These are phyloP conservation scores for Bruguiera gymnorhiza DNA, from an alignment of 345 rosid genomes.

Conservation along the genomic window DNA sequence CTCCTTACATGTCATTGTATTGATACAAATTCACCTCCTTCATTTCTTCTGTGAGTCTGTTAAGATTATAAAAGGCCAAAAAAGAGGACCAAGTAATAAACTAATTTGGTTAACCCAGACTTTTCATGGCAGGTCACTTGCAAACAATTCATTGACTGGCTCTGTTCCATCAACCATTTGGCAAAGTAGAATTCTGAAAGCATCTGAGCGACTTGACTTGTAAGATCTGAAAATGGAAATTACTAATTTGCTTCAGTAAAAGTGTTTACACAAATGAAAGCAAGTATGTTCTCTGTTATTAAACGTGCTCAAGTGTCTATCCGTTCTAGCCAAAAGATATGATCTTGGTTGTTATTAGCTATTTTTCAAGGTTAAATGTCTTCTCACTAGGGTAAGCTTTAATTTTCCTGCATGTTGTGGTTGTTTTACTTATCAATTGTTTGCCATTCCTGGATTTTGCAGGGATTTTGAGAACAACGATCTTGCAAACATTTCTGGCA, in stretches of 20 bases:
- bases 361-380: not conserved
- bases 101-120: conserved; percentile 14
- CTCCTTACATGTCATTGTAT: not conserved
- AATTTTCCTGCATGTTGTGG: not conserved
- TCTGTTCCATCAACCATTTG: conserved; percentile 64
- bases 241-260: not conserved
- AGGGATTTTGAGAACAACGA: conserved; percentile 80
- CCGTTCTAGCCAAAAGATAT: too few relatives aligned
- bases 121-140: conserved; percentile 62
- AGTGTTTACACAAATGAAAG: not conserved
- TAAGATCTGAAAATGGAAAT: conserved; percentile 38
- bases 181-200: conserved; percentile 57
- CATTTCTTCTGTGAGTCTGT: conserved; percentile 1
- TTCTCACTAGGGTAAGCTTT: not conserved
- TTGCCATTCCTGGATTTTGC: conserved; percentile 23
- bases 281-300: too few relatives aligned
- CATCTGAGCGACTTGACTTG: conserved; percentile 52
- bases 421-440: conserved; percentile 11
- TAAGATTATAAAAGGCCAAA: not conserved
- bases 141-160: conserved; percentile 72
- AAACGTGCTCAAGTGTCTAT: too few relatives aligned
- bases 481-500: conserved; percentile 55
- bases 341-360: too few relatives aligned
- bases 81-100: not conserved
- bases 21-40: not conserved